These are phyloP conservation scores for Ceratobasidium sp. DNA, from an alignment of 1,284 basidiomycete genomes.

Conservation along the genomic window DNA sequence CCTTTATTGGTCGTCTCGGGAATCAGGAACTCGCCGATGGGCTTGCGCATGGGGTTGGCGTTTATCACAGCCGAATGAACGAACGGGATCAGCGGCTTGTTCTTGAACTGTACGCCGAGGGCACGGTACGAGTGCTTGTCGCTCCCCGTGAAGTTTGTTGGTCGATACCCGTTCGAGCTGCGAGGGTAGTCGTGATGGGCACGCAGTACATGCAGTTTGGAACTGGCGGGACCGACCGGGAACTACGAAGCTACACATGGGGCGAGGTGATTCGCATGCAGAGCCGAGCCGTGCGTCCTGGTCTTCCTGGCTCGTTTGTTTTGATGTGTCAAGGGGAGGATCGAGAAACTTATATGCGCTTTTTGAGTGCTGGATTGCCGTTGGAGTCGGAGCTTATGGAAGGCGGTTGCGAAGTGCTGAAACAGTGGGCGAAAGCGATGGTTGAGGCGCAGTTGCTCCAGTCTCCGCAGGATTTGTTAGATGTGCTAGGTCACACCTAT, in stretches of 20 bases:
- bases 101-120: constrained; percentile 86
- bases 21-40: constrained; percentile 80
- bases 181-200: constrained; percentile 90
- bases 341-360: constrained; percentile 81
- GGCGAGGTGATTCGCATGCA: constrained; percentile 94
- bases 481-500: constrained; percentile 86
- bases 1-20: constrained; percentile 72
- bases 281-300: constrained; percentile 80
- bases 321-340: constrained; percentile 91
- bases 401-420: constrained; percentile 62
- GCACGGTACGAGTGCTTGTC: constrained; percentile 86
- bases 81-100: constrained; percentile 81
- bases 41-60: constrained; percentile 89
- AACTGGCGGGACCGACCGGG: constrained; percentile 66
- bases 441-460: constrained; percentile 62
- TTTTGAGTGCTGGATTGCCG: constrained; percentile 89
- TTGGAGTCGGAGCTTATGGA: constrained; percentile 86
- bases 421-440: constrained; percentile 67
- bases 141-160: constrained; percentile 88
- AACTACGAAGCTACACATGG: constrained; percentile 83
- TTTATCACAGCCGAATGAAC: constrained; percentile 84
- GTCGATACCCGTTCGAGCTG: constrained; percentile 85
- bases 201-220: constrained; percentile 83
- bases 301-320: constrained; percentile 77
- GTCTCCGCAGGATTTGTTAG: constrained; percentile 78